Evolutionary conservation across 371 early-diverging fungal species (phyloP).

Genomic region (Mortierella sp.): DNA sequence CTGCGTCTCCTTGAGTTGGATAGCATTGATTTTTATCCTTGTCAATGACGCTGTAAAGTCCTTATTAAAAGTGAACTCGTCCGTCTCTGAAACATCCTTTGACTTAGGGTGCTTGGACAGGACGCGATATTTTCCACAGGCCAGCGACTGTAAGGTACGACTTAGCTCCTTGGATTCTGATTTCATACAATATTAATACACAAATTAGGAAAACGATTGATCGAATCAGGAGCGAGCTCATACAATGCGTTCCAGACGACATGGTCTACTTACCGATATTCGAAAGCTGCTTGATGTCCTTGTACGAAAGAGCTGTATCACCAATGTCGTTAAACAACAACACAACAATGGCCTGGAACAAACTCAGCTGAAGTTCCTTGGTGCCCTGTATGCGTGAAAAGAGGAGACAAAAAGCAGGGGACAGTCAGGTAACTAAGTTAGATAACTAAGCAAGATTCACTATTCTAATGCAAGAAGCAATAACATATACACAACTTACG

Average conservation of each 20-base stretch:
- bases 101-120: slow-evolving; percentile 72
- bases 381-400: slow-evolving; percentile 54
- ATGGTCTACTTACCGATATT: slow-evolving; percentile 74
- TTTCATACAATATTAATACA: slow-evolving; percentile 1
- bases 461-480: too few species aligned
- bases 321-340: slow-evolving; percentile 78
- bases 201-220: too few species aligned
- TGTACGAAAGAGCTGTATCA: slow-evolving; percentile 62
- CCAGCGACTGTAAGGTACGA: slow-evolving; percentile 86
- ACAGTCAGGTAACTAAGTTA: too few species aligned
- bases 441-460: too few species aligned
- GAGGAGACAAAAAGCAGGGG: not conserved
- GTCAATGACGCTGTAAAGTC: slow-evolving; percentile 70
- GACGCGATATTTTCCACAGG: slow-evolving; percentile 82
- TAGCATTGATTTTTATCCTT: slow-evolving; percentile 84
- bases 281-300: slow-evolving; percentile 73
- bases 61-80: slow-evolving; percentile 74
- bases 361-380: slow-evolving; percentile 80
- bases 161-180: slow-evolving; percentile 79
- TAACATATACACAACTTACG: not conserved
- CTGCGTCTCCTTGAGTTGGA: slow-evolving; percentile 79
- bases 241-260: too few species aligned
- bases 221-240: too few species aligned
- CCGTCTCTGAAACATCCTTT: slow-evolving; percentile 65
- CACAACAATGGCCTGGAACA: slow-evolving; percentile 81